Evolutionary conservation across 148 eudicot species (phyloP), one percentile per base, ranked within the genome.

Genomic region (Simmondsia chinensis): DNA sequence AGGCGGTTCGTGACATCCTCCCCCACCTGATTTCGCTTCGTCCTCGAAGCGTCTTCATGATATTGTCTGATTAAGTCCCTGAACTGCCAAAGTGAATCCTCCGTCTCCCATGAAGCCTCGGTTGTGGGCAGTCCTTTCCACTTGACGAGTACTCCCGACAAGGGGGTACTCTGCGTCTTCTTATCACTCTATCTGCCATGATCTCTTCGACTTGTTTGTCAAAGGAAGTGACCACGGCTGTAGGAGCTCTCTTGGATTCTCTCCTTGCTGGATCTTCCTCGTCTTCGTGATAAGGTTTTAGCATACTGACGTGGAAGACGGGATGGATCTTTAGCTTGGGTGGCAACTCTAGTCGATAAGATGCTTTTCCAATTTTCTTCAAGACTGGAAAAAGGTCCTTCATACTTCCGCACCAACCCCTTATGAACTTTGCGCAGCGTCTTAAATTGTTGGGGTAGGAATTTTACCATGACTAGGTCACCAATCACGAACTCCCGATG

Each of bases 1-100:
- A n/a, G n/a, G n/a, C n/a, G n/a, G n/a, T n/a, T n/a, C 1, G 34
- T 45, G 19, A 15, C 49, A 45, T 25, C 10, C 34, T 45, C 34
- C 34, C 49, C 49, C 34, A 45, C 49, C 32, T 15, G 13, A 15
- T 23, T 11, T 0, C 2, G 20, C 32, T 10, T 6, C 34, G 49
- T 45, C 49, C 34, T 45, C 34, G 20, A 5, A 5, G 20, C 19
- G 22, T 18, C 12, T 5, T 26, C 17, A 4, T 45, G 19, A 15
- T 0, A 14, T 14, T 2, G 15, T 25, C 27, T 7, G 1, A 45
- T 27, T 4, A 9, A 20, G 2, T 45, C 20, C 33, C 16, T 7
- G 9, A 46, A 46, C 8, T 30, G 25, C 36, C 50, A 46, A 2
- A 46, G 10, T n/a, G 1, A 9, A 11, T 16, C 3, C 11, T 9